Evolutionary conservation across 768 basidiomycete genomes (phyloP), one percentile per base, ranked within the genome.

Genomic region (Rhodotorula taiwanensis): DNA sequence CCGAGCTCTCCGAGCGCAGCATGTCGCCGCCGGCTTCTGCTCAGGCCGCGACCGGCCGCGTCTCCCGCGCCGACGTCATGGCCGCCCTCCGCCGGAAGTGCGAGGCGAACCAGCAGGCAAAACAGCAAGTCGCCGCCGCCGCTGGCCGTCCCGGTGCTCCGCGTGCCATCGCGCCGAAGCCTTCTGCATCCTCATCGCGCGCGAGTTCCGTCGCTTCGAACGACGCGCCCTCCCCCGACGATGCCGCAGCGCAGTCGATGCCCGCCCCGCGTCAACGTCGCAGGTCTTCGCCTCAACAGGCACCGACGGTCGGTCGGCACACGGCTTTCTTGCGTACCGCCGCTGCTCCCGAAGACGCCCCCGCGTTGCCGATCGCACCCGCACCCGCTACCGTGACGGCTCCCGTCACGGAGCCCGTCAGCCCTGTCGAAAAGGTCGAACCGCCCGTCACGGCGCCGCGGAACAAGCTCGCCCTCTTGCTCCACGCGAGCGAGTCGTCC

Each of bases 41-140:
- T 25, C 3, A 11, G 44, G 56, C 45, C 15, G 11, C 50, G 3
- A 21, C 28, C 3, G 8, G 9, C 15, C 60, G 53, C 36, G 55
- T 55, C 0, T 21, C 60, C 14, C 65, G 59, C 52, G 56, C 33
- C 18, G 60, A 55, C 50, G 66, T 62, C 23, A 67, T 67, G 66
- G 60, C 48, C n/a, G 52, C 57, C 10, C 52, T 67, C 2, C 60
- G 66, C 5, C 47, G 47, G 23, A 62, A 62, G 31, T 62, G 60
- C 49, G 56, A 62, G 36, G 43, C 56, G 47, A 67, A 62, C 53
- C 51, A 66, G 52, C 39, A 20, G 21, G 36, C 5, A 5, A 31
- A 41, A 27, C 30, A 30, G 27, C 27, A 39, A 15, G n/a, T n/a
- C n/a, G n/a, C n/a, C n/a, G n/a, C 57, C 15, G 31, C 2, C 43